These are phyloP conservation scores for Linum trigynum DNA, from an alignment of 345 rosid genomes.

Conservation along the genomic window DNA sequence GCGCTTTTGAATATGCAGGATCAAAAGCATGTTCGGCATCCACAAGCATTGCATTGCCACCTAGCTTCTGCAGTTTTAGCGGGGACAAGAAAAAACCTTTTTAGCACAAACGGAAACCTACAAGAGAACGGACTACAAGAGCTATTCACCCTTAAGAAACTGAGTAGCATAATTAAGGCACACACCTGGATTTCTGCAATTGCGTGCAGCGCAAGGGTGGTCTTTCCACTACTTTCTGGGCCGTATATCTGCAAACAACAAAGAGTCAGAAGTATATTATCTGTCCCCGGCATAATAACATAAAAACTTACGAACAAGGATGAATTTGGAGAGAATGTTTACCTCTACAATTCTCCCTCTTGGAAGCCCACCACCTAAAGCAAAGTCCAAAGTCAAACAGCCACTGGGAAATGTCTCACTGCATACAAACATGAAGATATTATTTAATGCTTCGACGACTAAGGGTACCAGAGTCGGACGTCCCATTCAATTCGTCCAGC, in stretches of 20 bases:
- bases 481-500: no score
- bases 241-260: constrained; percentile 62
- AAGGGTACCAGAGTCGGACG: no score
- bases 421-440: constrained; percentile 16
- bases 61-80: constrained; percentile 55
- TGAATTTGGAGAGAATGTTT: neutral
- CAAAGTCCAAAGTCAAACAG: constrained; percentile 82
- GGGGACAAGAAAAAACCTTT: neutral
- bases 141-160: neutral
- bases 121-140: no score
- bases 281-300: no score
- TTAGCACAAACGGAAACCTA: neutral
- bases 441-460: no score
- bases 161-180: constrained; percentile 2
- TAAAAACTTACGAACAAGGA: no score
- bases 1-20: constrained; percentile 85
- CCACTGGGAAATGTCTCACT: constrained; percentile 96
- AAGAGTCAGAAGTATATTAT: neutral
- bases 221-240: constrained; percentile 96
- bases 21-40: constrained; percentile 99
- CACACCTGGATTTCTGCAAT: constrained; percentile 95
- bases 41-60: constrained; percentile 98
- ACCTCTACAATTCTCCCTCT: constrained; percentile 96
- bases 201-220: constrained; percentile 94
- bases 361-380: constrained; percentile 94